phyloP scores from a whole-genome alignment of 257 asterid genomes.

The Solanum pinnatisectum region DNA sequence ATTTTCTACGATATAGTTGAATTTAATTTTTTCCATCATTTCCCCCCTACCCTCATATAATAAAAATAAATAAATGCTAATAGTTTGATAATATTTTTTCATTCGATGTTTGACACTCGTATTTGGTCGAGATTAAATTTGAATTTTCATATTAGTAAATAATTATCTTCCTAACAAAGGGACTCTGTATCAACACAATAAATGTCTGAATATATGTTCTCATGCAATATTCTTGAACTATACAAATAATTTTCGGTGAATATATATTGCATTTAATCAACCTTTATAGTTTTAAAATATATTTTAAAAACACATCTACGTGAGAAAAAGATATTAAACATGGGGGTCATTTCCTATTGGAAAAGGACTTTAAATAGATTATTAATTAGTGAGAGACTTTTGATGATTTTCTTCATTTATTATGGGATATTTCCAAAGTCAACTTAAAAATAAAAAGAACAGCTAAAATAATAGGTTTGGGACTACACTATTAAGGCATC shows the following conservation, averaged over 20 bases:
- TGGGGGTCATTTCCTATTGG: background rate
- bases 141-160: no score
- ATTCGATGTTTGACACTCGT: rapidly evolving
- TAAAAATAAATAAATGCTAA: no score
- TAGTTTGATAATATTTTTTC: no score
- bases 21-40: no score
- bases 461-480: background rate
- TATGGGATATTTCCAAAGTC: background rate
- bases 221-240: background rate
- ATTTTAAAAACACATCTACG: no score
- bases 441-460: background rate
- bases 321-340: background rate
- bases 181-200: background rate
- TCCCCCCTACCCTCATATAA: no score
- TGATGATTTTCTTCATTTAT: background rate
- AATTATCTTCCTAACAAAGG: background rate
- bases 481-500: background rate
- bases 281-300: background rate
- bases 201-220: background rate
- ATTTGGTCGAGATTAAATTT: no score
- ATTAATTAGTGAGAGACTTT: background rate
- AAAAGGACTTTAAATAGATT: background rate
- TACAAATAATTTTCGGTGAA: background rate
- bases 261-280: background rate
- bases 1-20: background rate